A percentile compares a stretch with the other conserved stretches of the same genome.
phyloP scores from a whole-genome alignment of 805 yeast species.

The Wickerhamiella spandovensis region DNA sequence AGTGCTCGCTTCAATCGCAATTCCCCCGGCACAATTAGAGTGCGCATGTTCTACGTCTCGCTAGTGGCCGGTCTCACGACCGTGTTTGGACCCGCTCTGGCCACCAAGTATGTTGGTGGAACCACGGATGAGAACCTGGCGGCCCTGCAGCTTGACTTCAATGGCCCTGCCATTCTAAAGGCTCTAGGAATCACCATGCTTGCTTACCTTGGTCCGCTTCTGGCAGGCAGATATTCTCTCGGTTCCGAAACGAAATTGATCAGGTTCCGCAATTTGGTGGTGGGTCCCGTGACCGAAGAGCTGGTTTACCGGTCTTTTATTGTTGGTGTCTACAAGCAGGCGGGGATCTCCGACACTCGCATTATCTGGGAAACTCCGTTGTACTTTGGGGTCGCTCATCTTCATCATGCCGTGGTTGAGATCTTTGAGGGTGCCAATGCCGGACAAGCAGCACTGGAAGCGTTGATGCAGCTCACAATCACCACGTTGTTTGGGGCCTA shows the following conservation, averaged over 20 bases:
- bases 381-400: constrained; percentile 61
- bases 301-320: constrained; percentile 44
- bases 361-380: constrained; percentile 38
- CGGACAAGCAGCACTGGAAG: too few species aligned
- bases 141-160: neutral
- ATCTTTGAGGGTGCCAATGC: constrained; percentile 8
- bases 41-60: neutral
- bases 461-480: constrained; percentile 42
- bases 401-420: constrained; percentile 49
- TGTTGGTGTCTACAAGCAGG: constrained; percentile 18
- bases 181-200: neutral
- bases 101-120: neutral
- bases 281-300: constrained; percentile 73
- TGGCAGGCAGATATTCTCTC: too few species aligned
- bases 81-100: neutral
- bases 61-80: neutral
- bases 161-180: neutral
- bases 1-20: neutral
- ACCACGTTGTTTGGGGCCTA: constrained; percentile 60
- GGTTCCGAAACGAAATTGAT: too few species aligned
- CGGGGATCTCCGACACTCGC: constrained; percentile 14
- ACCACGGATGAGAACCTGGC: neutral
- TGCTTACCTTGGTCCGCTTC: neutral
- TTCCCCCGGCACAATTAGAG: neutral
- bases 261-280: constrained; percentile 37